A percentile compares a stretch with the other conserved stretches of the same genome.
phyloP scores from a whole-genome alignment of 2,329 filamentous ascomycete genomes.

The Exophiala oligosperma region DNA sequence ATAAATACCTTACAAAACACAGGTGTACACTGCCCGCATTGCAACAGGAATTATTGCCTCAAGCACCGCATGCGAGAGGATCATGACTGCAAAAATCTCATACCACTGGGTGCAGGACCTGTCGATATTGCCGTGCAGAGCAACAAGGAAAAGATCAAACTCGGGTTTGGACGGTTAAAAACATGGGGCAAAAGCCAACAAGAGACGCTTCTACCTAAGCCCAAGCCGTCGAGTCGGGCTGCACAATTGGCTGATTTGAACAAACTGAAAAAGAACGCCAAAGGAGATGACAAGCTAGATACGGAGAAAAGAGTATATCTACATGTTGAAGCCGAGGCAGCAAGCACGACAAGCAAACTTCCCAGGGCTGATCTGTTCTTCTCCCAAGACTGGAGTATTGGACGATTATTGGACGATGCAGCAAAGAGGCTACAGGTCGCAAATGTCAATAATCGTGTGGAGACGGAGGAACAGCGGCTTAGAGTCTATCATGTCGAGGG shows the following conservation, averaged over 20 bases:
- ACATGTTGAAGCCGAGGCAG: slow-evolving; percentile 77
- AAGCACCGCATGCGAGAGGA: slow-evolving; percentile 60
- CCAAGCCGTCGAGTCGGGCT: slow-evolving; percentile 63
- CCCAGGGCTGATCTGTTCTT: slow-evolving; percentile 82
- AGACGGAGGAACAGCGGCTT: slow-evolving; percentile 66
- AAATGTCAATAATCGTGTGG: slow-evolving; percentile 47
- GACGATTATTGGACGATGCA: slow-evolving; percentile 56
- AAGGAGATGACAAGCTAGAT: slow-evolving; percentile 81
- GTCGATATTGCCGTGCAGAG: slow-evolving; percentile 18
- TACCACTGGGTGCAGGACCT: slow-evolving; percentile 56
- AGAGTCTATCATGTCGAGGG: slow-evolving; percentile 92
- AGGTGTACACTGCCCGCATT: slow-evolving; percentile 52
- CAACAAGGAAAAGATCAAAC: slow-evolving; percentile 61
- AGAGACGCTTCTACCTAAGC: slow-evolving; percentile 64
- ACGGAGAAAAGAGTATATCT: slow-evolving; percentile 86
- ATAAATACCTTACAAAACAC: slow-evolving; percentile 53
- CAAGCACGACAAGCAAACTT: slow-evolving; percentile 78
- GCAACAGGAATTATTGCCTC: slow-evolving; percentile 52
- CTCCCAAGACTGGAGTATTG: slow-evolving; percentile 84
- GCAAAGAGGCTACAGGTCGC: slow-evolving; percentile 44
- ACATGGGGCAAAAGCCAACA: slow-evolving; percentile 79
- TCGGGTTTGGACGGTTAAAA: slow-evolving; percentile 74
- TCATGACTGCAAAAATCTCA: slow-evolving; percentile 78
- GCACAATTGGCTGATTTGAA: slow-evolving; percentile 70
- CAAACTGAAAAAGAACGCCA: slow-evolving; percentile 79